These are phyloP conservation scores for Powellomyces hirtus DNA, from an alignment of 192 early-diverging fungal species.

Conservation along the genomic window DNA sequence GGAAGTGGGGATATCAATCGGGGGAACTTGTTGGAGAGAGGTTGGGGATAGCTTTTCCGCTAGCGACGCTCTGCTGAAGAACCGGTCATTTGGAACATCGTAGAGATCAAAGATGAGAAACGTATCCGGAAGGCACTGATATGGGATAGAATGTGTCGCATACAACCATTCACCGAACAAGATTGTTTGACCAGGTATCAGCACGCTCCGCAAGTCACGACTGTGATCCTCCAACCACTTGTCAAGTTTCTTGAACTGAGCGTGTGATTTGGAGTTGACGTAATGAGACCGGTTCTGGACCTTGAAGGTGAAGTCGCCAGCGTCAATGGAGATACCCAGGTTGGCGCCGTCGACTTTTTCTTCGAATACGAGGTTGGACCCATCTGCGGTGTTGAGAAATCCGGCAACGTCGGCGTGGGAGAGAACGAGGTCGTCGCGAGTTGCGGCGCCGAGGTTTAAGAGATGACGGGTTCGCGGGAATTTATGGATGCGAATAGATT, in stretches of 20 bases:
- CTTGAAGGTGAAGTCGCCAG: conserved; percentile 6
- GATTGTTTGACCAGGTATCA: conserved; percentile 18
- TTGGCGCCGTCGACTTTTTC: conserved; percentile 56
- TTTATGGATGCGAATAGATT: conserved; percentile 21
- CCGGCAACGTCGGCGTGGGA: conserved; percentile 16
- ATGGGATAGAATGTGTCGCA: conserved; percentile 38
- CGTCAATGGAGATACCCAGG: conserved; percentile 38
- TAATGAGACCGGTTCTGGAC: conserved; percentile 46
- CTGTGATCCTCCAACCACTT: conserved; percentile 30
- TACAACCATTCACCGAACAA: conserved; percentile 51
- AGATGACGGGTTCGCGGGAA: conserved; percentile 50
- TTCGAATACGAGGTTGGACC: conserved; percentile 32
- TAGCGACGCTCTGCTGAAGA: conserved; percentile 13
- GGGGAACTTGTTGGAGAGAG: background rate
- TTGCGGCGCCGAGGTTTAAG: conserved; percentile 33
- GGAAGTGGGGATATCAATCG: conserved; percentile 3
- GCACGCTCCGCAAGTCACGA: conserved; percentile 24
- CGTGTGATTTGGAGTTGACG: conserved; percentile 30
- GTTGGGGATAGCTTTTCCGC: background rate
- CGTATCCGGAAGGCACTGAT: conserved; percentile 28
- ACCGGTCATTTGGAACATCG: conserved; percentile 23
- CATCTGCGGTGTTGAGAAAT: conserved; percentile 6
- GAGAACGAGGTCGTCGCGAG: conserved; percentile 45
- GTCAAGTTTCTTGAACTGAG: conserved; percentile 34
- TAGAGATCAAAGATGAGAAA: conserved; percentile 47